Percentiles rank a stretch among this genome's conserved stretches.
These are phyloP conservation scores for Plasmodium fragile DNA, from an alignment of 169 alveolate genomes.

Conservation along the genomic window DNA sequence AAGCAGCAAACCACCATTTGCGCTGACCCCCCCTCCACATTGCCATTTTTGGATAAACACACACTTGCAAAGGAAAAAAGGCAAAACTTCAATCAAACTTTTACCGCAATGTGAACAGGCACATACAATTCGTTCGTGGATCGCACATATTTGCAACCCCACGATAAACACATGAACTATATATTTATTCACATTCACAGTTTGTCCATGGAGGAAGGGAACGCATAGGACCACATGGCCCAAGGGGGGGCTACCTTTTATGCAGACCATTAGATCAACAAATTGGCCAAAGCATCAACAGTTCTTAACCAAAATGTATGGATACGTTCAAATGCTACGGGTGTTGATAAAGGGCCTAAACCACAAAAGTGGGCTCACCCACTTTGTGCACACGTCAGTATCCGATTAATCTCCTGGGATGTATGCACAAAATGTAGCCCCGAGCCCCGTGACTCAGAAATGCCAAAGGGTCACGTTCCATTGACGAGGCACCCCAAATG, in stretches of 20 bases:
- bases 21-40: background rate
- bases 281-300: background rate
- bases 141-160: background rate
- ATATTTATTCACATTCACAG: background rate
- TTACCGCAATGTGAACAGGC: background rate
- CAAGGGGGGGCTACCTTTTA: background rate
- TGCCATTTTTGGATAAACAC: background rate
- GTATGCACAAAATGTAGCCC: background rate
- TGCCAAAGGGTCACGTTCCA: background rate
- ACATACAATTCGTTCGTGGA: background rate
- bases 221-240: background rate
- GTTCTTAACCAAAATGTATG: background rate
- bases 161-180: background rate
- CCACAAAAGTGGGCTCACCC: background rate
- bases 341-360: background rate
- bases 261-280: background rate
- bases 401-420: background rate
- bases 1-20: background rate
- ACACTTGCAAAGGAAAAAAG: background rate
- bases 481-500: background rate
- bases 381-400: background rate
- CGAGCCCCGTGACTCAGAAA: background rate
- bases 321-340: background rate
- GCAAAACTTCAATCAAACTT: background rate
- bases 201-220: background rate